phyloP scores from a whole-genome alignment of 129 eudicot species.

The Flaveria trinervia region DNA sequence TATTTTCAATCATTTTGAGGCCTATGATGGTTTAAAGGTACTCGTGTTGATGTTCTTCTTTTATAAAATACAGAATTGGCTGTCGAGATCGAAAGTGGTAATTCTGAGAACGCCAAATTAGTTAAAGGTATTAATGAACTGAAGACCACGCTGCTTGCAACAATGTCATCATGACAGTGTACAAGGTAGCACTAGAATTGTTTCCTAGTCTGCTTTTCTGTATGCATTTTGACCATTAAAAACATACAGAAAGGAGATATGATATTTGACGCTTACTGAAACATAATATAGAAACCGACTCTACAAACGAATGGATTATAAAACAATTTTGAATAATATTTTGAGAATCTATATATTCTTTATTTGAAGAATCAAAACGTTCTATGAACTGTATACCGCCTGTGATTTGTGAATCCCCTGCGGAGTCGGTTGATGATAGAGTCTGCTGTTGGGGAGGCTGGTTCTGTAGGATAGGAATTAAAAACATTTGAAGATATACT shows the following conservation, averaged over 20 bases:
- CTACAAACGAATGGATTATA: too few species aligned
- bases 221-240: not conserved
- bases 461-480: not conserved
- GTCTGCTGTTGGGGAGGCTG: not conserved
- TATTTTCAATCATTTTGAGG: not conserved
- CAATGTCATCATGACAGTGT: slow-evolving; percentile 37
- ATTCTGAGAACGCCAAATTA: slow-evolving; percentile 54
- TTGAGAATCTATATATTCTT: too few species aligned
- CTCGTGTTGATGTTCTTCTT: slow-evolving; percentile 9
- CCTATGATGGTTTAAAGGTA: slow-evolving; percentile 12
- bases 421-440: too few species aligned
- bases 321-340: too few species aligned
- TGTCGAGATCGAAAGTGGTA: slow-evolving; percentile 51
- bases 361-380: too few species aligned
- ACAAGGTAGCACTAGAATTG: slow-evolving; percentile 26
- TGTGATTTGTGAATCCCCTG: too few species aligned
- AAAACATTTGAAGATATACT: not conserved
- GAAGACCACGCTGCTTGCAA: slow-evolving; percentile 54
- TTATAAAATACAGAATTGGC: slow-evolving; percentile 50
- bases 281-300: too few species aligned
- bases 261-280: not conserved
- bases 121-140: slow-evolving; percentile 55
- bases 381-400: too few species aligned
- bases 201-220: slow-evolving; percentile 13
- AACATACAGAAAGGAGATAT: slow-evolving; percentile 1